phyloP scores from a whole-genome alignment of 1,139 yeast species.

The Debaryomycetaceae sp. region DNA sequence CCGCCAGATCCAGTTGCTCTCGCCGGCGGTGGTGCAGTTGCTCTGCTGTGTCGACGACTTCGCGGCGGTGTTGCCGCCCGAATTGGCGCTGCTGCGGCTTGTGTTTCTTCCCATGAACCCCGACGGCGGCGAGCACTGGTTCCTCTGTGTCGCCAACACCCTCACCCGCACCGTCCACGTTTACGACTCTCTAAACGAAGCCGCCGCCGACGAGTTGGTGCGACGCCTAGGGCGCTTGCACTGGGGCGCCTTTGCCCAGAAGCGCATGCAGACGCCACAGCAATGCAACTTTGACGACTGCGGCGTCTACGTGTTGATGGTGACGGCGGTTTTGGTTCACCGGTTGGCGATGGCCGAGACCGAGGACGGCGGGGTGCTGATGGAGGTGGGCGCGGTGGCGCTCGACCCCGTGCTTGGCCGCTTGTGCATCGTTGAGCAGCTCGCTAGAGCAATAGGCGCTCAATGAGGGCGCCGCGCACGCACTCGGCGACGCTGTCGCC shows the following conservation, averaged over 20 bases:
- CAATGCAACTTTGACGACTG: conserved; percentile 46
- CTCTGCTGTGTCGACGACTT: conserved; percentile 29
- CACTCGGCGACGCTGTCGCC: conserved; percentile 27
- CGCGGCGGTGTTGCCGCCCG: conserved; percentile 28
- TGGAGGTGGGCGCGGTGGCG: conserved; percentile 23
- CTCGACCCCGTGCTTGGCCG: conserved; percentile 31
- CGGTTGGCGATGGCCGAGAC: conserved; percentile 13
- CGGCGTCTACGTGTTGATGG: conserved; percentile 41
- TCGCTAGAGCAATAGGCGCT: conserved; percentile 17
- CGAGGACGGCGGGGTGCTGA: conserved; percentile 10
- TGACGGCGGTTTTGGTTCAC: conserved; percentile 30
- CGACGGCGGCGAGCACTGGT: conserved; percentile 45
- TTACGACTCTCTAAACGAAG: conserved; percentile 37
- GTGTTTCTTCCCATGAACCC: conserved; percentile 39
- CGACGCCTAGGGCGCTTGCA: conserved; percentile 16
- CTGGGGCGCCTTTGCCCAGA: no score
- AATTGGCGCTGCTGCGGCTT: conserved; percentile 28
- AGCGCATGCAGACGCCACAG: no score
- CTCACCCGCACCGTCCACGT: conserved; percentile 29
- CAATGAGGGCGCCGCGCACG: conserved; percentile 23
- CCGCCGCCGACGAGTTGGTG: no score
- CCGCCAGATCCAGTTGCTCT: conserved; percentile 27
- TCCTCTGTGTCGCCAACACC: conserved; percentile 28
- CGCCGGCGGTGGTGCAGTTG: conserved; percentile 38
- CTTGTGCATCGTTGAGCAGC: conserved; percentile 16